phyloP scores from a whole-genome alignment of 2,329 filamentous ascomycete species.

The Didymella glomerata region DNA sequence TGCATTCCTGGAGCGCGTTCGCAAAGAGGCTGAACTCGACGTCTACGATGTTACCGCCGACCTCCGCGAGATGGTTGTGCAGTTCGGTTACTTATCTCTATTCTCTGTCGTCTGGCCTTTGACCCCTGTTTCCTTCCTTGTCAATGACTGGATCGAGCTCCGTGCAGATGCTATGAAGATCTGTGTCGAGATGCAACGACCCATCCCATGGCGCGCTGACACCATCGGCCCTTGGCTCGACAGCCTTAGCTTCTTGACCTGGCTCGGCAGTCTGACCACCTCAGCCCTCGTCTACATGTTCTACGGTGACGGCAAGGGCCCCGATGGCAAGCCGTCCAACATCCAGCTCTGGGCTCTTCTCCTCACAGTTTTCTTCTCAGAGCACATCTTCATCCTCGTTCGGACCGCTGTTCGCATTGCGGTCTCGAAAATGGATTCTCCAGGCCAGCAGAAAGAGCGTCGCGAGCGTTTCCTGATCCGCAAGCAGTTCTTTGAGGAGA shows the following conservation, averaged over 20 bases:
- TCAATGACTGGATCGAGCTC: constrained; percentile 97
- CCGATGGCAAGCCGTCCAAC: constrained; percentile 70
- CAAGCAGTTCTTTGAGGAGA: constrained; percentile 80
- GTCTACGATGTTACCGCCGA: constrained; percentile 90
- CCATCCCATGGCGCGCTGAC: constrained; percentile 88
- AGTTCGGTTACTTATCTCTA: constrained; percentile 84
- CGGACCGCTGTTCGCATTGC: constrained; percentile 76
- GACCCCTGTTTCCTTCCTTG: constrained; percentile 85
- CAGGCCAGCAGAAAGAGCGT: constrained; percentile 84
- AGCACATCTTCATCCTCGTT: constrained; percentile 86
- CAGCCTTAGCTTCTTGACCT: constrained; percentile 86
- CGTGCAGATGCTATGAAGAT: constrained; percentile 95
- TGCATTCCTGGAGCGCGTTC: constrained; percentile 80
- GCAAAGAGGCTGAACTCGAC: constrained; percentile 81
- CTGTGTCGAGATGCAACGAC: constrained; percentile 85
- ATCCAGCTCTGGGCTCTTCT: constrained; percentile 84
- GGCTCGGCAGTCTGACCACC: constrained; percentile 89
- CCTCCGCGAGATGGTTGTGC: constrained; percentile 72
- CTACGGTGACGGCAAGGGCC: constrained; percentile 71
- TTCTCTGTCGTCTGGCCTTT: constrained; percentile 96
- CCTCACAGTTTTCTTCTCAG: constrained; percentile 81
- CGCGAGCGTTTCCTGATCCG: constrained; percentile 82
- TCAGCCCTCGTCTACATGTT: constrained; percentile 92
- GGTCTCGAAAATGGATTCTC: constrained; percentile 82
- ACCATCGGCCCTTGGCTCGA: constrained; percentile 94